Evolutionary conservation across 208 protist species (phyloP).

Genomic region (Trypanosoma scelopori): DNA sequence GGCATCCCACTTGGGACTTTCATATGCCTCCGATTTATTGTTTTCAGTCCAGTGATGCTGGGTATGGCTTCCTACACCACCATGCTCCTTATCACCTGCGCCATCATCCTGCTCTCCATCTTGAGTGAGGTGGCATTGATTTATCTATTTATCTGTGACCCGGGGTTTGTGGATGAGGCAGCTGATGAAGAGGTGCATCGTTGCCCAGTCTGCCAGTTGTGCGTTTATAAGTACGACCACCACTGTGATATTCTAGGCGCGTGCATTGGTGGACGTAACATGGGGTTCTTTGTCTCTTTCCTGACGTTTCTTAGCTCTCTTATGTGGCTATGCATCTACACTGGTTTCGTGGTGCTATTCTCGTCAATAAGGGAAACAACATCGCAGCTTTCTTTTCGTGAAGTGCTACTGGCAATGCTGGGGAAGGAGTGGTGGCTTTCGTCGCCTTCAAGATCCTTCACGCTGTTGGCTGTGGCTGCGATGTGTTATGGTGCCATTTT

Average conservation of each 20-base stretch:
- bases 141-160: constrained; percentile 35
- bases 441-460: neutral
- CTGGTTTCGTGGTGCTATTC: neutral
- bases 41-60: constrained; percentile 4
- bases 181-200: constrained; percentile 28
- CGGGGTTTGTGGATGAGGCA: constrained; percentile 37
- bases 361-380: neutral
- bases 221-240: constrained; percentile 79
- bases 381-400: neutral
- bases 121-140: constrained; percentile 14
- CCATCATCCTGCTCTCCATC: neutral
- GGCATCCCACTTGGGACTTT: constrained; percentile 13
- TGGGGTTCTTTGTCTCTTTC: constrained; percentile 75
- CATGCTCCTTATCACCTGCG: constrained; percentile 4
- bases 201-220: constrained; percentile 47
- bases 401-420: constrained; percentile 1
- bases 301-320: constrained; percentile 12
- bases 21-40: constrained; percentile 12
- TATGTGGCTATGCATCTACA: neutral
- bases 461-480: neutral
- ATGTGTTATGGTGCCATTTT: constrained; percentile 8
- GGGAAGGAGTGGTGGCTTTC: constrained; percentile 12
- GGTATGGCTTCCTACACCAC: neutral
- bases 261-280: constrained; percentile 74
- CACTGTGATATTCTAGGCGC: constrained; percentile 72